phyloP scores from a whole-genome alignment of 805 yeast genomes.

The Ogataea haglerorum region DNA sequence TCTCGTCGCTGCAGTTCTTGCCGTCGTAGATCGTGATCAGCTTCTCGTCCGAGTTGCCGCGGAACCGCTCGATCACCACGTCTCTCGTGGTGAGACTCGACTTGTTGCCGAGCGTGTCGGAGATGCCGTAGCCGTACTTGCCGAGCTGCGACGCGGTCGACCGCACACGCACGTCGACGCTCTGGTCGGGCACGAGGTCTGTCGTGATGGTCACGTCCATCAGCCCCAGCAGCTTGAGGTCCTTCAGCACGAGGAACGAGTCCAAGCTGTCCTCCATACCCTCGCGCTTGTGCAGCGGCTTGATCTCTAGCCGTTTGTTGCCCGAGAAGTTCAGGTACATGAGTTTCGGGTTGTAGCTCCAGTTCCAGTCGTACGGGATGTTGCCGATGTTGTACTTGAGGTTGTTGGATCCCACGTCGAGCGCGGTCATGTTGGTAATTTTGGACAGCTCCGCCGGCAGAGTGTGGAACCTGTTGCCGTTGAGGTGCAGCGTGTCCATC shows the following conservation, averaged over 20 bases:
- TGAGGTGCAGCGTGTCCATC: conserved; percentile 62
- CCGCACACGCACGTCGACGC: conserved; percentile 76
- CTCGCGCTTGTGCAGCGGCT: conserved; percentile 56
- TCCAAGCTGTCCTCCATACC: conserved; percentile 65
- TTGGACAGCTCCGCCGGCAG: conserved; percentile 86
- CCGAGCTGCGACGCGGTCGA: conserved; percentile 81
- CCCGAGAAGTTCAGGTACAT: conserved; percentile 87
- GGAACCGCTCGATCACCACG: conserved; percentile 78
- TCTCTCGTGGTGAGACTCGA: conserved; percentile 72
- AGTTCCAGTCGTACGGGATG: conserved; percentile 96
- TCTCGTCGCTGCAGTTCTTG: conserved; percentile 49
- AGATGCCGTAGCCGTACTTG: conserved; percentile 81
- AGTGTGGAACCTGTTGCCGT: conserved; percentile 81
- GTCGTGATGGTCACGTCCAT: conserved; percentile 95
- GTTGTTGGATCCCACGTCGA: conserved; percentile 90
- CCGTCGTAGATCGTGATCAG: conserved; percentile 87
- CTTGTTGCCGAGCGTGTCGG: conserved; percentile 76
- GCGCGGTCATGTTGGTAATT: conserved; percentile 55
- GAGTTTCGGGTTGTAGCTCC: conserved; percentile 80
- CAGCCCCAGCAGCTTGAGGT: conserved; percentile 72
- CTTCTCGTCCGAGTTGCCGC: conserved; percentile 80
- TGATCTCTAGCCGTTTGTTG: conserved; percentile 86
- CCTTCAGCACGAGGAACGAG: conserved; percentile 56
- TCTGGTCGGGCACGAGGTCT: conserved; percentile 85
- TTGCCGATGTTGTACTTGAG: conserved; percentile 89